Base-by-base conservation (phyloP, 2,329 filamentous ascomycete genomes). In the Pyrenophora tritici-repentis region DNA sequence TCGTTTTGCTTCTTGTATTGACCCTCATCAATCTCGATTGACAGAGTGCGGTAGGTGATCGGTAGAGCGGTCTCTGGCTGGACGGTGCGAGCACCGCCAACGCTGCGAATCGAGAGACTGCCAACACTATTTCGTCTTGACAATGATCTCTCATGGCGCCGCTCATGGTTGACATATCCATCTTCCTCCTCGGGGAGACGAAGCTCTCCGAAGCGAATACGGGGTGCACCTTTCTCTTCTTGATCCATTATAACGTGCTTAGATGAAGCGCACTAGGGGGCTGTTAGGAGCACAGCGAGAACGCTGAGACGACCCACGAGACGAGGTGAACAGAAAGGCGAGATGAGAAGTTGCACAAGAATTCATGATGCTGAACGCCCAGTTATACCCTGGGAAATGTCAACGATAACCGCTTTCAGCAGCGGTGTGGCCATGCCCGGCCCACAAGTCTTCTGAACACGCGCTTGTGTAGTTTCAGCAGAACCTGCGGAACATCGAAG, bases 1-100 rank as follows among this genome's bases (percentile, higher is more conserved):
- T 58, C 60, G 34, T 60, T 56, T 50, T 69, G 65, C 32, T 68
- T 65, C 47, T 61, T 64, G 16, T 63, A 57, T 32, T 67, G 64
- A 45, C 50, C 61, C 54, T 73, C 60, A 50, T 68, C 73, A 47
- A 79, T 73, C 50, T 76, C 75, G 53, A 77, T 78, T 1, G 76
- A 78, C 9, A 78, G 56, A 2, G 76, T 79, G 22, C 76, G 67
- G 57, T 75, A 79, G 20, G 71, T 66, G 47, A 78, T 78, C 13
- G 76, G 76, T 5, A 79, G 63, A 0, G 68, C 75, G 42, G 76
- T 68, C 37, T 68, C 68, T 3, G 75, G 76, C 41, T 78, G 74
- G n/a, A 79, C 65, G 36, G 55, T 67, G 26, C 68, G 62, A 33
- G 61, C 54, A 16, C 59, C 69, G 67, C 59, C 74, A 18, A 55